These are phyloP conservation scores for Wickerhamomyces hampshirensis DNA, from an alignment of 805 yeast genomes.

Conservation along the genomic window DNA sequence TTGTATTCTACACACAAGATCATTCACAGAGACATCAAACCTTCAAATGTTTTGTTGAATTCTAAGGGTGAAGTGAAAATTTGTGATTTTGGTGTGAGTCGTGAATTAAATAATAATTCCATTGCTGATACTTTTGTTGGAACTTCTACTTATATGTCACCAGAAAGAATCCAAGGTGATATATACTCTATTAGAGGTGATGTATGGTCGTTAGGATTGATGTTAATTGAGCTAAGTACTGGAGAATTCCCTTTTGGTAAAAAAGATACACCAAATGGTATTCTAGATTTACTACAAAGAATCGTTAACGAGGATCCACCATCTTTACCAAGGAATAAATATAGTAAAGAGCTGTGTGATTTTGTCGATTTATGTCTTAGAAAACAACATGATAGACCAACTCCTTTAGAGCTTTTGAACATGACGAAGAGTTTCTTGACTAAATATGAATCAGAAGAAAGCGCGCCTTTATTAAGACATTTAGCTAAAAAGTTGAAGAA, in stretches of 20 bases:
- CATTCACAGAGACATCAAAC: conserved; percentile 94
- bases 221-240: conserved; percentile 82
- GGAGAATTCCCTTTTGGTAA: conserved; percentile 79
- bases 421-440: conserved; percentile 28
- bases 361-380: conserved; percentile 74
- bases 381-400: conserved; percentile 62
- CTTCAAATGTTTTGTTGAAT: conserved; percentile 86
- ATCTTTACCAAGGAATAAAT: conserved; percentile 41
- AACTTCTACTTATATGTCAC: conserved; percentile 96
- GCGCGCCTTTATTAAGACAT: conserved; percentile 33
- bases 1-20: conserved; percentile 80
- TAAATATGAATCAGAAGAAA: conserved; percentile 29
- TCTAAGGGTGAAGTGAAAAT: conserved; percentile 83
- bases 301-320: conserved; percentile 95
- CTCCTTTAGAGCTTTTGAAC: conserved; percentile 63
- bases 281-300: conserved; percentile 83
- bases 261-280: conserved; percentile 71
- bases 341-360: conserved; percentile 45
- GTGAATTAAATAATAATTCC: conserved; percentile 81
- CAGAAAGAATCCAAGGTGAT: conserved; percentile 95
- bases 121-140: conserved; percentile 98
- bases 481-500: conserved; percentile 34
- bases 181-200: conserved; percentile 93
- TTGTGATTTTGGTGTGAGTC: conserved; percentile 95
- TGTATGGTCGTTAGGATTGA: conserved; percentile 93